Percentiles rank a stretch among this genome's conserved stretches.
Evolutionary conservation across 2,329 filamentous ascomycete genomes (phyloP).

Genomic region (Neodidymelliopsis sp.): DNA sequence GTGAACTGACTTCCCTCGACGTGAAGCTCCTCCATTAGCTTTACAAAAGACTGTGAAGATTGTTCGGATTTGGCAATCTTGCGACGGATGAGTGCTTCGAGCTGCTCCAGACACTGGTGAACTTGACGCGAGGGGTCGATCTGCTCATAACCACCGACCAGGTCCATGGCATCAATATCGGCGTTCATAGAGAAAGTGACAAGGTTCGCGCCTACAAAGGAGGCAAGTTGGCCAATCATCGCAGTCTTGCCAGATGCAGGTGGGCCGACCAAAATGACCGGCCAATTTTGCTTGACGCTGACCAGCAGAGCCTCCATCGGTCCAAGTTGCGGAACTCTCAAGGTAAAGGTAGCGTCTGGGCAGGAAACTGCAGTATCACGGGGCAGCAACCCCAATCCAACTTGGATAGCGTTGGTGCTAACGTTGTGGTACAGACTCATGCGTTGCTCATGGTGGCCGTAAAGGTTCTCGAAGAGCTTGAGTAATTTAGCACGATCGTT

Average conservation of each 20-base stretch:
- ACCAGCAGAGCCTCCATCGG: constrained; percentile 87
- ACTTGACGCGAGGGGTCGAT: constrained; percentile 80
- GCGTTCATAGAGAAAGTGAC: constrained; percentile 89
- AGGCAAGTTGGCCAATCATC: constrained; percentile 81
- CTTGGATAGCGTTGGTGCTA: constrained; percentile 71
- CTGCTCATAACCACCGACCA: constrained; percentile 97
- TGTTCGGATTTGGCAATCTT: constrained; percentile 25
- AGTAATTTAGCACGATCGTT: constrained; percentile 72
- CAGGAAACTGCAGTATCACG: constrained; percentile 59
- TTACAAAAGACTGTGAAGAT: constrained; percentile 13
- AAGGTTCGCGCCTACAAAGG: constrained; percentile 75
- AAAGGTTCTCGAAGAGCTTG: constrained; percentile 70
- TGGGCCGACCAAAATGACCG: constrained; percentile 85
- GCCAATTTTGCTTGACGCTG: constrained; percentile 85
- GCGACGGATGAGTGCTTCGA: constrained; percentile 61
- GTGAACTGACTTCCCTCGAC: not conserved
- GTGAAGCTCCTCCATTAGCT: constrained; percentile 35
- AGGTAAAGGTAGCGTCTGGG: constrained; percentile 27
- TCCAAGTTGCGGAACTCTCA: constrained; percentile 63
- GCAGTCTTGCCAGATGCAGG: constrained; percentile 88
- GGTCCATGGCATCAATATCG: constrained; percentile 95
- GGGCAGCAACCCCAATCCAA: constrained; percentile 76
- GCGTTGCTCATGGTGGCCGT: constrained; percentile 56
- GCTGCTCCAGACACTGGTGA: constrained; percentile 64
- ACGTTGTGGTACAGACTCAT: constrained; percentile 72